Percentiles rank a stretch among this genome's conserved stretches.
phyloP scores from a whole-genome alignment of 176 grass and related monocot genomes.

The Oryza coarctata region DNA sequence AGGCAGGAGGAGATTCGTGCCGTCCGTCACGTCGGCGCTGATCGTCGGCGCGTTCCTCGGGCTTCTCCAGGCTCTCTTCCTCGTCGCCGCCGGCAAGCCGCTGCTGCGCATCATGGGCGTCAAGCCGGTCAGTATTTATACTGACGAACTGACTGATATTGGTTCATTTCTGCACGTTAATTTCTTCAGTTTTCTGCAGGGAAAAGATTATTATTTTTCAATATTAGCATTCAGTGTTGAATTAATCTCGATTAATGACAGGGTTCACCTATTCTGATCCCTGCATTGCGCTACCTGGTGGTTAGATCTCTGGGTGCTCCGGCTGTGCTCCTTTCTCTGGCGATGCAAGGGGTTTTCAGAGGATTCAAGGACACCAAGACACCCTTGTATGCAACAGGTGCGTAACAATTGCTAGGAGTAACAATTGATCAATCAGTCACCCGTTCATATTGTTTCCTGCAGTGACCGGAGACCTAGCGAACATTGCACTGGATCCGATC shows the following conservation, averaged over 20 bases:
- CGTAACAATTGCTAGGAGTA: no score
- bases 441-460: slow-evolving; percentile 1
- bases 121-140: slow-evolving; percentile 50
- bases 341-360: slow-evolving; percentile 98
- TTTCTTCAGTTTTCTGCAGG: neutral
- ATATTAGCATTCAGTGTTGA: neutral
- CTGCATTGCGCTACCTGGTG: slow-evolving; percentile 78
- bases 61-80: slow-evolving; percentile 80
- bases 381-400: slow-evolving; percentile 92
- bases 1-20: slow-evolving; percentile 66
- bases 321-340: slow-evolving; percentile 87
- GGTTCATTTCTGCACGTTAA: neutral
- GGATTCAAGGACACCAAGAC: slow-evolving; percentile 95
- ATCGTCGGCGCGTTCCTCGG: slow-evolving; percentile 82
- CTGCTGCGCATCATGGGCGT: slow-evolving; percentile 82
- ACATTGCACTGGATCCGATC: slow-evolving; percentile 90
- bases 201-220: no score
- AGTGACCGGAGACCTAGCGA: slow-evolving; percentile 81
- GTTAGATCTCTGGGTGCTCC: slow-evolving; percentile 86
- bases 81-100: slow-evolving; percentile 61
- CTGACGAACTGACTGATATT: no score
- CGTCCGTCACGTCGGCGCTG: slow-evolving; percentile 85
- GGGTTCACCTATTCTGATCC: slow-evolving; percentile 73
- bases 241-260: neutral
- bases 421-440: neutral